Evolutionary conservation across 1,284 basidiomycete species (phyloP).

Genomic region (Heliocybe sulcata): DNA sequence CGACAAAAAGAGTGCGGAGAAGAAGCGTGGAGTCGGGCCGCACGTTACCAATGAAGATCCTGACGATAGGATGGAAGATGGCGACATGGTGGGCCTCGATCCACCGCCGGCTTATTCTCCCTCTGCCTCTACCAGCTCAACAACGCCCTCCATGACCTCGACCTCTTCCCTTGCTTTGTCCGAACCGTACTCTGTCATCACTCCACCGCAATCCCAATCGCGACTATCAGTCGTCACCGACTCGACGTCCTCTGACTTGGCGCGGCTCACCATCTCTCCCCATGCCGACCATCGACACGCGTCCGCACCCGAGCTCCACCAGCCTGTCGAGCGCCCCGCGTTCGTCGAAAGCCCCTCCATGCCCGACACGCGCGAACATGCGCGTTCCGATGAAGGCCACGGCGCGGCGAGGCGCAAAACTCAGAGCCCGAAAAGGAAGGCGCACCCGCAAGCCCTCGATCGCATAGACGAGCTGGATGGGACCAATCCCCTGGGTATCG

Average conservation of each 20-base stretch:
- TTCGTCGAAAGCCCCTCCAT: neutral
- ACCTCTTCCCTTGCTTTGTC: neutral
- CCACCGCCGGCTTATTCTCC: neutral
- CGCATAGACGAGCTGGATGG: conserved; percentile 71
- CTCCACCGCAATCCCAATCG: neutral
- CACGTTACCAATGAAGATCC: neutral
- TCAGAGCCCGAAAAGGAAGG: neutral
- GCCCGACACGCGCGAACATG: neutral
- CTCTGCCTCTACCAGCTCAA: neutral
- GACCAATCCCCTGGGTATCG: conserved; percentile 52
- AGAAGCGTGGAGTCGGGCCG: conserved; percentile 12
- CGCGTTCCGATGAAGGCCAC: neutral
- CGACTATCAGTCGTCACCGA: neutral
- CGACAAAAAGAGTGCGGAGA: conserved; percentile 10
- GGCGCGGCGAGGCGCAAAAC: neutral
- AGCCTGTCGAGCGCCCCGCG: neutral
- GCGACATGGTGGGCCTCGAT: neutral
- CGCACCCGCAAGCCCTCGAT: conserved; percentile 33
- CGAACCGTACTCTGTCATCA: neutral
- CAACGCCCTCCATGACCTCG: neutral
- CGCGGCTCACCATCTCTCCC: neutral
- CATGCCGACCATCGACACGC: neutral
- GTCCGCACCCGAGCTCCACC: neutral
- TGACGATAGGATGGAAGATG: neutral
- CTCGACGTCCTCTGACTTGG: neutral